Base-by-base conservation (phyloP, 2,329 filamentous ascomycete genomes). In the Aphanoascus verrucosus region DNA sequence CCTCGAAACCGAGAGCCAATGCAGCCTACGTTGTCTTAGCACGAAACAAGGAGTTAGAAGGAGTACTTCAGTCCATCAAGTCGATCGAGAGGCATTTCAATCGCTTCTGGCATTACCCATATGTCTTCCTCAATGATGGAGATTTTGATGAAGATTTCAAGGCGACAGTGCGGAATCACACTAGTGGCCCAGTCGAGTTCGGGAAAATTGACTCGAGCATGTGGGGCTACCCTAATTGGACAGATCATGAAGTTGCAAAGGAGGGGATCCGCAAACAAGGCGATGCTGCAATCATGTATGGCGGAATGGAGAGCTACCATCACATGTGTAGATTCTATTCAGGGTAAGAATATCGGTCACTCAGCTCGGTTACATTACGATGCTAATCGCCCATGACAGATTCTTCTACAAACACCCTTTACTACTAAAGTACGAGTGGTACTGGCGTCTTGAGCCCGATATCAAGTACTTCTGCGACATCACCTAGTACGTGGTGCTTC, bases 391-490 rank as follows among this genome's bases (percentile, higher is more conserved):
- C 41, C 17, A 15, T 23, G n/a, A 38, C 55, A 84, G 88, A 42
- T 93, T 94, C 73, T 98, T 98, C 74, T 98, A 93, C 77, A 95
- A 96, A 70, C 93, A 98, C 67, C 86, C 90, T 59, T 80, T 97
- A 34, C 80, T 98, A 44, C 81, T 86, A 66, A 97, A 97, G 72
- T 98, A 97, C 72, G 89, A 97, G 67, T 98, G 93, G 93, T 98
- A 98, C 76, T 98, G 93, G 93, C 88, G 93, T 59, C 77, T 98
- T 63, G 93, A 98, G 77, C 93, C 93, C 60, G 93, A 98, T 72
- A 97, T 98, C 80, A 96, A 91, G 74, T 98, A 97, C 75, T 98
- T 98, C 75, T 98, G 93, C 72, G 93, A 98, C 68, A 97, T 98
- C 62, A 98, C 93, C 60, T 98, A 98, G 87, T 91, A 82, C 58